Evolutionary conservation across 257 asterid genomes (phyloP), one percentile per base, ranked within the genome.

Genomic region (Anisodus tanguticus): DNA sequence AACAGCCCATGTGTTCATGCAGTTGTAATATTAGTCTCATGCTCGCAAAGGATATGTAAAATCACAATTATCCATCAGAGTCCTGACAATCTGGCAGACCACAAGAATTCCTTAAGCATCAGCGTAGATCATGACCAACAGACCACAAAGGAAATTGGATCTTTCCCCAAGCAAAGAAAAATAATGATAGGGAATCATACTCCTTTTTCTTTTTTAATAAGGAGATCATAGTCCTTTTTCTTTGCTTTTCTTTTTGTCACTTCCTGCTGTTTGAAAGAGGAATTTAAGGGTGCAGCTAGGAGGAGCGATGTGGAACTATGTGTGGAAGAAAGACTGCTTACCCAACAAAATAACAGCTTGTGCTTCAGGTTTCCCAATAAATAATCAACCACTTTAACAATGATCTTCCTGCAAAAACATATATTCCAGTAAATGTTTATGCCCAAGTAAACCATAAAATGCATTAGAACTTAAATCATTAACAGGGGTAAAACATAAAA

Each of bases 331-430:
- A 49, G 60, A 49, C 17, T 9, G 59, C 93, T 91, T 92, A 95
- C 98, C 99, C 99, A 95, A 88, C 94, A 91, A 90, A 92, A 94
- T 53, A 89, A 82, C 87, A 95, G 83, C 90, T 87, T 92, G 66
- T 84, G 86, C 86, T 84, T 89, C 87, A 84, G 70, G 70, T 89
- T 85, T 86, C 97, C 97, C 90, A 95, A 87, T 86, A 95, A 84
- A 87, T 91, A 92, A 71, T 89, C 90, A 57, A 92, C 98, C 86
- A 94, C 91, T 72, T 64, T 80, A 81, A 88, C 93, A 60, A 95
- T 70, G 85, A 90, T 74, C 85, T 39, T 87, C 93, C 98, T 93
- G 91, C 93, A 85, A 69, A 78, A 58, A 83, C 77, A 63, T 54
- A 86, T 80, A 71, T 57, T 84, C 80, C 80, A 69, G 63, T 76